Evolutionary conservation across 2,329 filamentous ascomycete genomes (phyloP).

Genomic region (Ascosphaera apis): DNA sequence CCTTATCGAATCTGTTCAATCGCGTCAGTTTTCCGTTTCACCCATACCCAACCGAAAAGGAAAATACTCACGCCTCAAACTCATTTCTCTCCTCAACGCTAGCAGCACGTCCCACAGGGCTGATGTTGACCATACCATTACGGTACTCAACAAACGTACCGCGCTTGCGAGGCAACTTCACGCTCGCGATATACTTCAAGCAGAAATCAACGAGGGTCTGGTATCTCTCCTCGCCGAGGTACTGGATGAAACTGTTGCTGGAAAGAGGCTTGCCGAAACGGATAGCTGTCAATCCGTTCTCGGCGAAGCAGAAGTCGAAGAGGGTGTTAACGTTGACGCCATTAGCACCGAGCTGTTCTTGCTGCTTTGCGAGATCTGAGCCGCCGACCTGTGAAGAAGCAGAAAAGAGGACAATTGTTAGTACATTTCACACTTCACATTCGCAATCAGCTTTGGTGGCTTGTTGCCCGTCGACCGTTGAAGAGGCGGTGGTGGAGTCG

Average conservation of each 20-base stretch:
- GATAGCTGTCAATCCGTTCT: slow-evolving; percentile 87
- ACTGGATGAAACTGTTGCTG: slow-evolving; percentile 70
- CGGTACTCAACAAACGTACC: slow-evolving; percentile 46
- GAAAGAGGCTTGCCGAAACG: slow-evolving; percentile 56
- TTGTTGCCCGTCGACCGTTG: too few relatives aligned
- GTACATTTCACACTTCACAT: too few relatives aligned
- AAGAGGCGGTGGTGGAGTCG: too few relatives aligned
- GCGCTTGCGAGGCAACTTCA: slow-evolving; percentile 38
- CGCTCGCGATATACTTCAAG: slow-evolving; percentile 36
- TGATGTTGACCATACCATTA: slow-evolving; percentile 43
- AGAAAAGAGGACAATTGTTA: neutral
- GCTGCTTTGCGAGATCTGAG: slow-evolving; percentile 78
- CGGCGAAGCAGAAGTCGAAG: slow-evolving; percentile 95
- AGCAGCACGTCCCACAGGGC: slow-evolving; percentile 55
- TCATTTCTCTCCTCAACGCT: slow-evolving; percentile 55
- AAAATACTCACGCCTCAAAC: slow-evolving; percentile 36
- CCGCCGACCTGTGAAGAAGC: slow-evolving; percentile 40
- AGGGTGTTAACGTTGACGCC: slow-evolving; percentile 50
- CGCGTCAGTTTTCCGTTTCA: neutral
- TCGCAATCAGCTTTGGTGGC: too few relatives aligned
- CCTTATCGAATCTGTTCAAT: slow-evolving; percentile 41
- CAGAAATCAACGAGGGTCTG: slow-evolving; percentile 36
- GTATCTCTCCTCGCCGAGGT: slow-evolving; percentile 64
- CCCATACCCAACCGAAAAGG: neutral
- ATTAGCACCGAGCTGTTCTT: slow-evolving; percentile 68